Evolutionary conservation across 805 yeast genomes (phyloP).

Genomic region (Starmerella apicola): DNA sequence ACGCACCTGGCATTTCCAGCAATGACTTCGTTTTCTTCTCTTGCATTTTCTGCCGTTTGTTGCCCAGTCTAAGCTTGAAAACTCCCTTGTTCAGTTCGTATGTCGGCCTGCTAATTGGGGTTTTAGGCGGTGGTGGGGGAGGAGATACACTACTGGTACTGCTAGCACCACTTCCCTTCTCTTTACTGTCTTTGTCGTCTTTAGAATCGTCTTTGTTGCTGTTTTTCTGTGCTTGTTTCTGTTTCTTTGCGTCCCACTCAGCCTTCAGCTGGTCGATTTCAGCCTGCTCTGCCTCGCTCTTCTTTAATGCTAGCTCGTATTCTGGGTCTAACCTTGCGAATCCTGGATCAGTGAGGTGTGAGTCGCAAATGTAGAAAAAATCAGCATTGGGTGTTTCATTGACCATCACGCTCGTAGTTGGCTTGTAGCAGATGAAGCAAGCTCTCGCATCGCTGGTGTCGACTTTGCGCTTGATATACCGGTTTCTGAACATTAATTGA

Average conservation of each 20-base stretch:
- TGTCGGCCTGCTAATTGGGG: not conserved
- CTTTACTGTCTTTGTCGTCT: constrained; percentile 11
- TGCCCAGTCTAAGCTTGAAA: constrained; percentile 31
- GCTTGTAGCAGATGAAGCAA: constrained; percentile 43
- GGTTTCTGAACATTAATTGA: constrained; percentile 34
- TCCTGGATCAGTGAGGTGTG: constrained; percentile 37
- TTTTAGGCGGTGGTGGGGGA: too few species aligned
- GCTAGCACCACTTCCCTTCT: not conserved
- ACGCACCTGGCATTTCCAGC: constrained; percentile 24
- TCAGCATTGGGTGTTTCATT: constrained; percentile 35
- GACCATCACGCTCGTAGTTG: constrained; percentile 38
- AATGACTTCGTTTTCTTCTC: constrained; percentile 25
- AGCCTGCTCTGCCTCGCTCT: constrained; percentile 12
- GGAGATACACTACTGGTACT: not conserved
- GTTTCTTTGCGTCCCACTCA: constrained; percentile 25
- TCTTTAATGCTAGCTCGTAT: not conserved
- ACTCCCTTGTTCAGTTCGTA: constrained; percentile 32
- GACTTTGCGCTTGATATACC: constrained; percentile 36
- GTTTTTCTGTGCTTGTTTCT: not conserved
- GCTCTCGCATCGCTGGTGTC: constrained; percentile 35
- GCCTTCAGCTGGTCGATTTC: constrained; percentile 27
- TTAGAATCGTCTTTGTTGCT: constrained; percentile 10
- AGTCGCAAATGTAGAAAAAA: constrained; percentile 41
- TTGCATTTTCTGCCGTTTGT: constrained; percentile 23
- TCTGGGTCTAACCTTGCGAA: constrained; percentile 36